Evolutionary conservation across 495 filamentous ascomycete species (phyloP), one percentile per base, ranked within the genome.

Genomic region (Penicillium subrubescens): DNA sequence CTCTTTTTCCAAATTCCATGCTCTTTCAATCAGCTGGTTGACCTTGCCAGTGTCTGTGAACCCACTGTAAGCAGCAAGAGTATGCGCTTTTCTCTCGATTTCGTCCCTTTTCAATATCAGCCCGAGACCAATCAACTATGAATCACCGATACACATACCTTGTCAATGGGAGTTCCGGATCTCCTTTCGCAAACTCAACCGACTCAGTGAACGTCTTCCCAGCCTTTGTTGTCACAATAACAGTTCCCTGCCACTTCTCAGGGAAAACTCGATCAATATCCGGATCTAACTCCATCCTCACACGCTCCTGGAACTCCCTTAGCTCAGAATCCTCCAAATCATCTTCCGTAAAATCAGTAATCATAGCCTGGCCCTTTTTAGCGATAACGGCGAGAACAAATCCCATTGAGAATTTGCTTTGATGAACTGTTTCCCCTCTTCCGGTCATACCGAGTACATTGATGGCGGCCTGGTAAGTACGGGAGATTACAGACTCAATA

Each of bases 371-470:
- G 3, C 74, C 72, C 34, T 75, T 75, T 61, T 75, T 78, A 11
- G 75, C 75, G 34, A 73, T 68, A 35, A 78, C 64, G 11, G 74
- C 75, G 11, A 78, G 64, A n/a, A 78, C 75, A 67, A 78, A 78
- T 15, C 75, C 75, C 75, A 78, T 78, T 2, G 71, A 72, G 61
- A 78, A 78, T 59, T 78, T 78, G 60, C 75, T 78, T 44, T 78
- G 75, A 27, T 78, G 75, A 17, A 78, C 75, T 14, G 75, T 78
- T 50, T 76, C 71, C 2, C 70, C 71, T 11, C 52, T 48, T 11
- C 72, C 75, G 48, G 69, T 71, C 3, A 78, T 58, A 5, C 72
- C 68, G 2, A 78, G 65, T 25, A 78, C 75, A 46, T 76, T 67
- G 2, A 78, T 43, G 8, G 74, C 75, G 52, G 75, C 75, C 44